phyloP scores from a whole-genome alignment of 2,329 filamentous ascomycete species.

The Sphaerulina vaccinii region DNA sequence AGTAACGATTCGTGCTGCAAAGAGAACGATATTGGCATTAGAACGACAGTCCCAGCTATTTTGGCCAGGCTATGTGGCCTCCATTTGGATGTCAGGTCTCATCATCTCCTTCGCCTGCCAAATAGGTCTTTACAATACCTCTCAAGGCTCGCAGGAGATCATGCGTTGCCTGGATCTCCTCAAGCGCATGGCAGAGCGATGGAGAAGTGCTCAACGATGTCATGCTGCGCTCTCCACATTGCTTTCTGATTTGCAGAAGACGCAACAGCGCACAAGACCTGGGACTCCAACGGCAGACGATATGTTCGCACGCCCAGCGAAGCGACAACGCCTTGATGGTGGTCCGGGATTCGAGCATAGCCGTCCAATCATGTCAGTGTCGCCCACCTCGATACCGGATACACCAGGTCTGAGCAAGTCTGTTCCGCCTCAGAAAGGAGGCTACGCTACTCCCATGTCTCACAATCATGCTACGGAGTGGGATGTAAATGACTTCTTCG shows the following conservation, averaged over 20 bases:
- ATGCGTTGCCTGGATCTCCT: constrained; percentile 25
- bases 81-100: constrained; percentile 42
- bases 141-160: constrained; percentile 27
- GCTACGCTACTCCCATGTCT: constrained; percentile 15
- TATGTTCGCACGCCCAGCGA: constrained; percentile 17
- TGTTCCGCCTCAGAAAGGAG: constrained; percentile 8
- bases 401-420: constrained; percentile 3
- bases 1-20: constrained; percentile 33
- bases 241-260: constrained; percentile 22
- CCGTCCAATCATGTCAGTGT: constrained; percentile 9
- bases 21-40: constrained; percentile 33
- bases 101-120: constrained; percentile 39
- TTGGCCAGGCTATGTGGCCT: constrained; percentile 41
- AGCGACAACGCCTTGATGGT: constrained; percentile 13
- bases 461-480: constrained; percentile 10
- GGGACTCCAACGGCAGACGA: constrained; percentile 15
- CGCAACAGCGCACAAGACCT: constrained; percentile 5
- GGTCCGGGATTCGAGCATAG: constrained; percentile 10
- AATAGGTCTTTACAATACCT: constrained; percentile 33
- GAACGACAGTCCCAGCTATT: constrained; percentile 25
- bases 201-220: constrained; percentile 24
- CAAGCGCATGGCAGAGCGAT: constrained; percentile 23
- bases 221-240: constrained; percentile 24
- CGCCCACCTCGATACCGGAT: constrained; percentile 10
- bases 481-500: constrained; percentile 27